phyloP scores from a whole-genome alignment of 176 grass and related monocot species.

The Oryza punctata region DNA sequence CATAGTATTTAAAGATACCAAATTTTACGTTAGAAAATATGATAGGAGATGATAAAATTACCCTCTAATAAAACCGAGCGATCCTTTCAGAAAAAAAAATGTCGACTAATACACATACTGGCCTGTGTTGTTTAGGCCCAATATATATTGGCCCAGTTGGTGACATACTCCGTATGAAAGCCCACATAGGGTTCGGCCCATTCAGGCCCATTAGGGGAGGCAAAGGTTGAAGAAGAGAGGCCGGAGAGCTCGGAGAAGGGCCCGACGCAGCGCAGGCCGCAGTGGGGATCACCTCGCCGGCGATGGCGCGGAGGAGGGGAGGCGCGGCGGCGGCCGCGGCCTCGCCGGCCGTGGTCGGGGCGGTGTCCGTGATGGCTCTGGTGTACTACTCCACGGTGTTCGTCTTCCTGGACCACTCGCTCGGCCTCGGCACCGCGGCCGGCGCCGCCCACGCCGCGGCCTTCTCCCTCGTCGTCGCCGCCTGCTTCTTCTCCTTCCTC shows the following conservation, averaged over 20 bases:
- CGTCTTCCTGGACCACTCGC: conserved; percentile 71
- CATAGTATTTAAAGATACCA: too few relatives aligned
- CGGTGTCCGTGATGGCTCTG: conserved; percentile 47
- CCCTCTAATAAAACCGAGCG: too few relatives aligned
- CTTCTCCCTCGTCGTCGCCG: conserved; percentile 60
- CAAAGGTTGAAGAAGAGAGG: neutral
- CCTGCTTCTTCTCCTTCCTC: conserved; percentile 75
- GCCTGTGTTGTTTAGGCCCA: neutral
- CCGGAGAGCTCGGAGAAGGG: neutral
- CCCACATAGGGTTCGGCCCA: neutral
- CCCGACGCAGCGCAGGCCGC: neutral
- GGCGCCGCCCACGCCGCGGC: conserved; percentile 55
- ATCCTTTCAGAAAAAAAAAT: too few relatives aligned
- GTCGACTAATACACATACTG: too few relatives aligned
- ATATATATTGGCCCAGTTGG: neutral
- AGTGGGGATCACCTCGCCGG: conserved; percentile 6
- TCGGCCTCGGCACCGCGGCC: conserved; percentile 58
- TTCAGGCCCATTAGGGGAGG: neutral
- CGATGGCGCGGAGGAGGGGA: conserved; percentile 61
- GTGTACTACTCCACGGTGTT: conserved; percentile 82
- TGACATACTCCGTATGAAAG: neutral
- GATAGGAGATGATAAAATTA: too few relatives aligned
- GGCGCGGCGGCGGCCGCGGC: conserved; percentile 32
- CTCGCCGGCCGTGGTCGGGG: conserved; percentile 48
- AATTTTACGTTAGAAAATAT: too few relatives aligned